Conservation (phyloP, 2,329 filamentous ascomycete species). For the Botrytis medusae region DNA sequence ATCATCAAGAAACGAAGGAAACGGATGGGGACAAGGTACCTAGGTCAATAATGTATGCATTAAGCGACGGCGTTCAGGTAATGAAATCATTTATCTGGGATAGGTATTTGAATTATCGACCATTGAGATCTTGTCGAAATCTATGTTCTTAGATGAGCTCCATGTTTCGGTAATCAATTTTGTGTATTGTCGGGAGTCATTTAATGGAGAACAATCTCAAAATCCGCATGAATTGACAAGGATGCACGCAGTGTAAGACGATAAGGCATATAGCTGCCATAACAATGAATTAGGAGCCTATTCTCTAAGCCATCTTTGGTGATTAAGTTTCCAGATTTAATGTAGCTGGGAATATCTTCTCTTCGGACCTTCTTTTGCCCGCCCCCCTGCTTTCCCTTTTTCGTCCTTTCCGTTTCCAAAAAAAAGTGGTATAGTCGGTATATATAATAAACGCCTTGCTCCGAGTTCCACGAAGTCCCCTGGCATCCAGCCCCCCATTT, state of each 20-base stretch:
- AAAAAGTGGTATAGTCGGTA: background rate
- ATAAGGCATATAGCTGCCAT: background rate
- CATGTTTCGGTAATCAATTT: background rate
- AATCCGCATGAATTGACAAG: background rate
- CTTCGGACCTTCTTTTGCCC: background rate
- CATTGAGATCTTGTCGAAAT: background rate
- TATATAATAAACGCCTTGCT: background rate
- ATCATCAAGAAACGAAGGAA: slow-evolving; percentile 13
- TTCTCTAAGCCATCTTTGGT: background rate
- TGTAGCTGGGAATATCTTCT: background rate
- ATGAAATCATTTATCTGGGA: slow-evolving; percentile 6
- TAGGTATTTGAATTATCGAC: slow-evolving; percentile 8
- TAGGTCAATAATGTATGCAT: slow-evolving; percentile 22
- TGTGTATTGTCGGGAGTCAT: background rate
- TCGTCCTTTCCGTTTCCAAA: background rate
- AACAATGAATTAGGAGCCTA: background rate
- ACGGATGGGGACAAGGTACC: background rate
- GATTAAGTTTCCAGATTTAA: background rate
- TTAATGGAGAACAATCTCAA: background rate
- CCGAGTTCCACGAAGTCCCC: background rate
- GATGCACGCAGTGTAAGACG: background rate
- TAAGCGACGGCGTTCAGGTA: slow-evolving; percentile 21
- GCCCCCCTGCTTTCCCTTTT: background rate
- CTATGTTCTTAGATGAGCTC: background rate
- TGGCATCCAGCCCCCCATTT: background rate